These are phyloP conservation scores for Articulospora tetracladia DNA, from an alignment of 495 filamentous ascomycete species.

Conservation along the genomic window DNA sequence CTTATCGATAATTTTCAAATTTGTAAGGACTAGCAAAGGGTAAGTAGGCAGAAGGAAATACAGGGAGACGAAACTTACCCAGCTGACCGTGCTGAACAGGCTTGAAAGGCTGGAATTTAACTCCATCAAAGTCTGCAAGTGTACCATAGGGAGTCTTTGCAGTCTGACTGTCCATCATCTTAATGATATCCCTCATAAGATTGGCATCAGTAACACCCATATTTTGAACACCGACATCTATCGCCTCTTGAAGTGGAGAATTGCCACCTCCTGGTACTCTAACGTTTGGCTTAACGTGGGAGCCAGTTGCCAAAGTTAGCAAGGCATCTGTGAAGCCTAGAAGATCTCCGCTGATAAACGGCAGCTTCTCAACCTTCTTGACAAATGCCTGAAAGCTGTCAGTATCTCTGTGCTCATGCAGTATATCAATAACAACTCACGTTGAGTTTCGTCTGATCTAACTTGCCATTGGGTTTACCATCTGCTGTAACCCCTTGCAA, in stretches of 20 bases:
- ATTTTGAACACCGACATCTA: neutral
- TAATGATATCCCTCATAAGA: neutral
- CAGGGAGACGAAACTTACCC: neutral
- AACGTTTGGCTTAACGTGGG: slow-evolving; percentile 41
- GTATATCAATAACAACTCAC: neutral
- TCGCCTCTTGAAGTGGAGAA: neutral
- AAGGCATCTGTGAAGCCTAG: slow-evolving; percentile 39
- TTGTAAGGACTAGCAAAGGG: neutral
- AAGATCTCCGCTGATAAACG: slow-evolving; percentile 34
- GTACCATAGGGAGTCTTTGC: slow-evolving; percentile 12
- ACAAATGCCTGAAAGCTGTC: neutral
- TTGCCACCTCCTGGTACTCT: slow-evolving; percentile 12
- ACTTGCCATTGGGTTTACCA: neutral
- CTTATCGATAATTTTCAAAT: slow-evolving; percentile 48
- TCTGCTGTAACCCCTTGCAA: neutral
- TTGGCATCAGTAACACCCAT: neutral
- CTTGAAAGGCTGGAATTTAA: slow-evolving; percentile 31
- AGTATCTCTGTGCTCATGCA: neutral
- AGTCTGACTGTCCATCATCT: neutral
- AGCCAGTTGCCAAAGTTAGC: slow-evolving; percentile 35
- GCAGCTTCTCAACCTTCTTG: slow-evolving; percentile 29
- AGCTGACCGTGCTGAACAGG: slow-evolving; percentile 44
- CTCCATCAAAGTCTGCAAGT: neutral
- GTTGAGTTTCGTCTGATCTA: neutral
- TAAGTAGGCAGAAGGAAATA: neutral